phyloP scores from a whole-genome alignment of 2,329 filamentous ascomycete genomes.

The Thielaviopsis ethacetica region DNA sequence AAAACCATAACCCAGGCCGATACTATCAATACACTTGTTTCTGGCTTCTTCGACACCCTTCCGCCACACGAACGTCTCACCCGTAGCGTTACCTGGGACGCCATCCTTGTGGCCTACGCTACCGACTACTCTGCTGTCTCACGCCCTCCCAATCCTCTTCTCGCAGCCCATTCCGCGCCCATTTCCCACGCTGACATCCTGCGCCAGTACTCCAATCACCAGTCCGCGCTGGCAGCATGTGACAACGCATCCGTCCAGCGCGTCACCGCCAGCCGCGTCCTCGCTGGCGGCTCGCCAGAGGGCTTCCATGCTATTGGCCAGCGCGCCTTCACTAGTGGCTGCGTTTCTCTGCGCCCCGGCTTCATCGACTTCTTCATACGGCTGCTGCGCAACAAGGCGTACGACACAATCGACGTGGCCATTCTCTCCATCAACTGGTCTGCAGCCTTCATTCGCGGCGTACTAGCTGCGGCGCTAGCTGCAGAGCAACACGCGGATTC shows the following conservation, averaged over 20 bases:
- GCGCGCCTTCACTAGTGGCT: constrained; percentile 21
- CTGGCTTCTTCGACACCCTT: constrained; percentile 25
- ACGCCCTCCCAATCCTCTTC: constrained; percentile 13
- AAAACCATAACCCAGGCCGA: constrained; percentile 40
- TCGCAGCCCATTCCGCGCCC: neutral
- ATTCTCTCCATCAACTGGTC: constrained; percentile 39
- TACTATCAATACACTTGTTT: constrained; percentile 32
- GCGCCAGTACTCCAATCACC: neutral
- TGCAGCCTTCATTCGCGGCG: constrained; percentile 29
- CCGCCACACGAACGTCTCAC: constrained; percentile 16
- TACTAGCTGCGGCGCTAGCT: constrained; percentile 18
- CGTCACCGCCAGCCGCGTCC: neutral
- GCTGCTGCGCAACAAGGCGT: constrained; percentile 25
- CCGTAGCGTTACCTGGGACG: constrained; percentile 26
- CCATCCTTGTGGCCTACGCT: constrained; percentile 29
- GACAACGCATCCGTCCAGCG: neutral
- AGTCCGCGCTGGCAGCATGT: neutral
- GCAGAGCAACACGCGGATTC: constrained; percentile 15
- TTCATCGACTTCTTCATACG: constrained; percentile 14
- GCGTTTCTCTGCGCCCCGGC: constrained; percentile 15
- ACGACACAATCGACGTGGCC: constrained; percentile 16
- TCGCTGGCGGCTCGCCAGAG: neutral
- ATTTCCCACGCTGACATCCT: neutral
- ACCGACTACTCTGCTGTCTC: constrained; percentile 24
- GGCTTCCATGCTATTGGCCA: neutral